Evolutionary conservation across 208 protist genomes (phyloP).

Genomic region (Wallacemonas sp.): DNA sequence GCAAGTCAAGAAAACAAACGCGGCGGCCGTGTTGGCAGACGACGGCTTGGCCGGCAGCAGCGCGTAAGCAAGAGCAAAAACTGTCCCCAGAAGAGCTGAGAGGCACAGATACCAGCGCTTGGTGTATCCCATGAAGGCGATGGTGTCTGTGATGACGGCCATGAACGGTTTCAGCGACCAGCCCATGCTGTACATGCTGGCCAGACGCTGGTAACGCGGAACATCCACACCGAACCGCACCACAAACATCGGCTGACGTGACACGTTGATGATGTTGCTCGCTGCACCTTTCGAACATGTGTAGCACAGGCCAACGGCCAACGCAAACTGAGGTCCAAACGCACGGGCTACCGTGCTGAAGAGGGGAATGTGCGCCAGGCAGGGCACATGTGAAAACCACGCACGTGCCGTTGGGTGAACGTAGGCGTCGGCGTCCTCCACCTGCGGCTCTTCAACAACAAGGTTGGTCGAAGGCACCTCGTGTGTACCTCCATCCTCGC

Average conservation of each 20-base stretch:
- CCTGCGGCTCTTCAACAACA: background rate
- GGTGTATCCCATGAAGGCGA: constrained; percentile 30
- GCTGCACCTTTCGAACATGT: constrained; percentile 36
- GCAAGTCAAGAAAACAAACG: constrained; percentile 33
- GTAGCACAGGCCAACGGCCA: constrained; percentile 29
- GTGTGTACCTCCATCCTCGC: background rate
- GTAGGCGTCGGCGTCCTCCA: background rate
- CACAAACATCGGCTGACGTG: constrained; percentile 43
- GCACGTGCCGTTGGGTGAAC: constrained; percentile 12
- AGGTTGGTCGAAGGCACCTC: background rate
- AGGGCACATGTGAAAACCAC: constrained; percentile 17
- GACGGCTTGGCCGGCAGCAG: constrained; percentile 29
- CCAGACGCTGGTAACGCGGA: constrained; percentile 38
- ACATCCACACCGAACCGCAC: constrained; percentile 15
- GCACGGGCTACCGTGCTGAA: constrained; percentile 26
- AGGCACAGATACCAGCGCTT: constrained; percentile 28
- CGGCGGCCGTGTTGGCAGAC: constrained; percentile 22
- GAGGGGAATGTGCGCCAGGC: constrained; percentile 26
- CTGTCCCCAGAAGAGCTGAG: constrained; percentile 23
- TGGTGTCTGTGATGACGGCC: constrained; percentile 34
- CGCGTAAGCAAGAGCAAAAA: constrained; percentile 21
- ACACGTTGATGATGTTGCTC: constrained; percentile 29
- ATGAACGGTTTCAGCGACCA: constrained; percentile 44
- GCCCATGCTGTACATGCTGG: constrained; percentile 28
- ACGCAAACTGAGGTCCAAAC: constrained; percentile 34